Evolutionary conservation across 2,329 filamentous ascomycete species (phyloP).

Genomic region (Neoscytalidium dimidiatum): DNA sequence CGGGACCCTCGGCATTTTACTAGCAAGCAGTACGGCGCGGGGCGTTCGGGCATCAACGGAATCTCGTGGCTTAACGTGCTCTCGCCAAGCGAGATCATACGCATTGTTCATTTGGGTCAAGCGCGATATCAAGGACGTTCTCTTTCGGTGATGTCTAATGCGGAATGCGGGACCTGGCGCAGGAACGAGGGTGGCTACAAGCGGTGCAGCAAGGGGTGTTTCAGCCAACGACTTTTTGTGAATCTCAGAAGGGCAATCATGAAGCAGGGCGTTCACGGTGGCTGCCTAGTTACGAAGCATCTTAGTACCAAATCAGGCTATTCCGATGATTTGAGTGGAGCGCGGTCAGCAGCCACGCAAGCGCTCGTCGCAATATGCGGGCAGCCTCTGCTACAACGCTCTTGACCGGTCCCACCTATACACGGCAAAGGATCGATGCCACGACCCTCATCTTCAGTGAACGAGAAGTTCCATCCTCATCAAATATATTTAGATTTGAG

Average conservation of each 20-base stretch:
- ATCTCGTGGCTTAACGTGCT: neutral
- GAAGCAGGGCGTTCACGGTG: neutral
- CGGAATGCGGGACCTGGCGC: neutral
- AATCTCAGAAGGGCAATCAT: neutral
- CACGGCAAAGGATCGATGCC: neutral
- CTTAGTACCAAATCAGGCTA: neutral
- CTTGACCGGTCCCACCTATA: neutral
- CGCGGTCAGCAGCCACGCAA: neutral
- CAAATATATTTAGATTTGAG: neutral
- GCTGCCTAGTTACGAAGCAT: neutral
- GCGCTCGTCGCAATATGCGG: neutral
- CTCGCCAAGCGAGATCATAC: neutral
- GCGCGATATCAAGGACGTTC: neutral
- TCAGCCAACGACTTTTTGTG: neutral
- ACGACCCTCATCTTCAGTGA: neutral
- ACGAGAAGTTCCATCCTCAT: neutral
- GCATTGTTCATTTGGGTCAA: neutral
- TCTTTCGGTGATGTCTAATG: neutral
- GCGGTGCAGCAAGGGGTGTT: slow-evolving; percentile 1
- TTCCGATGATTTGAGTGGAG: neutral
- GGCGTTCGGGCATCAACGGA: neutral
- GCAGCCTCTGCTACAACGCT: neutral
- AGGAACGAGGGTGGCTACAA: neutral
- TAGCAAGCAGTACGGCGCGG: slow-evolving; percentile 6
- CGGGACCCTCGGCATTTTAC: neutral